Evolutionary conservation across 1,139 yeast genomes (phyloP).

Genomic region (Taphrina wiesneri): DNA sequence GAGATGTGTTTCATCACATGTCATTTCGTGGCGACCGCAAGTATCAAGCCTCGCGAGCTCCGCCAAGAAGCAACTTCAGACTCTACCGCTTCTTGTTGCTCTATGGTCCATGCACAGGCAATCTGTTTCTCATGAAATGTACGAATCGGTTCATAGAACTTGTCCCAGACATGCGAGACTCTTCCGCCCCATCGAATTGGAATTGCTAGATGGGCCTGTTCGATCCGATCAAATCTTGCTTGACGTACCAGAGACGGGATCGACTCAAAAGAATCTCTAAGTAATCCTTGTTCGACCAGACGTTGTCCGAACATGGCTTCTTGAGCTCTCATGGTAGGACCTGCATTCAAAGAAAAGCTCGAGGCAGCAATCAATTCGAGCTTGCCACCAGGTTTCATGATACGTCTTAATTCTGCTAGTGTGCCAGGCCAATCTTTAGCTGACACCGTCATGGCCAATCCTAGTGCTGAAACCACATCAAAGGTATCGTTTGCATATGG

Average conservation of each 20-base stretch:
- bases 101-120: not conserved
- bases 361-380: not conserved
- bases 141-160: slow-evolving; percentile 8
- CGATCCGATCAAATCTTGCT: not conserved
- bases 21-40: slow-evolving; percentile 8
- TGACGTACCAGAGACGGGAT: not conserved
- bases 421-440: slow-evolving; percentile 11
- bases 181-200: slow-evolving; percentile 13
- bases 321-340: not conserved
- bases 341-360: slow-evolving; percentile 1
- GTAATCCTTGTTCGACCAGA: not conserved
- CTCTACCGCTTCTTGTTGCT: not conserved
- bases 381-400: slow-evolving; percentile 9
- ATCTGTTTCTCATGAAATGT: not conserved
- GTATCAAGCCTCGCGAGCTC: not conserved
- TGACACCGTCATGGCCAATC: not conserved
- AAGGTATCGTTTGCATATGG: slow-evolving; percentile 9
- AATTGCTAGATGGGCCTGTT: slow-evolving; percentile 2
- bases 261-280: not conserved
- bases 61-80: not conserved
- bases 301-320: not conserved
- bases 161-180: slow-evolving; percentile 7
- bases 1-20: not conserved
- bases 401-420: not conserved
- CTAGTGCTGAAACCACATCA: slow-evolving; percentile 12